A percentile compares a stretch with the other conserved stretches of the same genome.
Evolutionary conservation across 1,284 basidiomycete genomes (phyloP).

Genomic region (Ustilago esculenta): DNA sequence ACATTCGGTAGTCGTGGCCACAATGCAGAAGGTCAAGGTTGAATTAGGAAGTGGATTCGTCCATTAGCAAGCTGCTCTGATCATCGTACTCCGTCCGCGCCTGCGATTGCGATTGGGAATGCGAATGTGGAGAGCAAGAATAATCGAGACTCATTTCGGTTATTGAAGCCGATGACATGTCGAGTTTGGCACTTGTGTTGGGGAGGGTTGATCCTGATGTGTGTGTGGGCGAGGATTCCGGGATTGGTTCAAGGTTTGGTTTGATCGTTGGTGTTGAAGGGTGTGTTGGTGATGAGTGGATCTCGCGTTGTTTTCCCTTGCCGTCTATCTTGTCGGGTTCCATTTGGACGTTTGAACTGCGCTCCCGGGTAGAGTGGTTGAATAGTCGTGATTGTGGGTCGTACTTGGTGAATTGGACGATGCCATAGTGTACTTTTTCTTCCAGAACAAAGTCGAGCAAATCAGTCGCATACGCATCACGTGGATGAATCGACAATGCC

Average conservation of each 20-base stretch:
- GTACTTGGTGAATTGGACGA: conserved; percentile 14
- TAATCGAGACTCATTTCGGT: conserved; percentile 44
- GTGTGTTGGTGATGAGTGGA: neutral
- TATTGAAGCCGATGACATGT: conserved; percentile 7
- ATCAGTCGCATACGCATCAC: conserved; percentile 50
- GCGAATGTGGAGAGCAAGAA: neutral
- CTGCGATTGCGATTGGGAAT: neutral
- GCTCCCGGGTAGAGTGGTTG: no score
- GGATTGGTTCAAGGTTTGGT: conserved; percentile 7
- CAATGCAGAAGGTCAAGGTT: neutral
- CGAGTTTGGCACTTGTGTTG: neutral
- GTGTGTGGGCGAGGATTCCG: neutral
- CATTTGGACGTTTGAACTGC: no score
- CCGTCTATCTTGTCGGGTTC: neutral
- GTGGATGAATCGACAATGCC: conserved; percentile 47
- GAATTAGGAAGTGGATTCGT: conserved; percentile 29
- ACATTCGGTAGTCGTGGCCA: no score
- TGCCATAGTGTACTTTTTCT: conserved; percentile 43
- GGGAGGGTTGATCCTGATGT: neutral
- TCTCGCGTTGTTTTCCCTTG: conserved; percentile 9
- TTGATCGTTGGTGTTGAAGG: neutral
- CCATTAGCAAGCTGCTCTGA: conserved; percentile 36
- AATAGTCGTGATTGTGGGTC: conserved; percentile 13
- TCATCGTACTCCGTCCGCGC: conserved; percentile 2
- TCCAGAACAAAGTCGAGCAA: conserved; percentile 52